Evolutionary conservation across 2,329 filamentous ascomycete genomes (phyloP).

Genomic region (Penicillium sp.): DNA sequence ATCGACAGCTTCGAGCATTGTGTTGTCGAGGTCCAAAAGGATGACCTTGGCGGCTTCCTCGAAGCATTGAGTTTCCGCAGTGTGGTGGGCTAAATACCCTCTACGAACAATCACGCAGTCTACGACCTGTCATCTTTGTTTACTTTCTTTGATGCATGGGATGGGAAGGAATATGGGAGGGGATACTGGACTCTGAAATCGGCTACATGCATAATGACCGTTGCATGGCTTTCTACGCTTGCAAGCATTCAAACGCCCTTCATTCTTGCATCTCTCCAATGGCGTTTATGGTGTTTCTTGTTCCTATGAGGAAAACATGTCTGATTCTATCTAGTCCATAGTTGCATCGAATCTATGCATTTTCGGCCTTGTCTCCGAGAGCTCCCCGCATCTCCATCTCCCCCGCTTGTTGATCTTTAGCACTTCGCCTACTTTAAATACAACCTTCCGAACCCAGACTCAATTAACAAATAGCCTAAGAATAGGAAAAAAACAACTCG

Average conservation of each 20-base stretch:
- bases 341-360: conserved; percentile 9
- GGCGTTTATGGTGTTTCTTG: conserved; percentile 23
- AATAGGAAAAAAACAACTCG: not conserved
- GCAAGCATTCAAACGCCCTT: conserved; percentile 19
- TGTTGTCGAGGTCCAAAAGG: conserved; percentile 96
- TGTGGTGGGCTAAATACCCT: conserved; percentile 59
- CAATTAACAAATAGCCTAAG: not conserved
- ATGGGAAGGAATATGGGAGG: conserved; percentile 16
- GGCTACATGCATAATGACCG: conserved; percentile 17
- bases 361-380: conserved; percentile 24
- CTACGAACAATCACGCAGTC: conserved; percentile 24
- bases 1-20: conserved; percentile 98
- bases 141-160: conserved; percentile 17
- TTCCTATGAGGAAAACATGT: conserved; percentile 3
- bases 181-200: conserved; percentile 15
- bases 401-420: conserved; percentile 10
- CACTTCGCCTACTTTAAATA: not conserved
- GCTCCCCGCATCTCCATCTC: conserved; percentile 1
- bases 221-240: conserved; percentile 17
- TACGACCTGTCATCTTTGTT: conserved; percentile 26
- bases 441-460: not conserved
- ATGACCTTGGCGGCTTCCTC: conserved; percentile 85
- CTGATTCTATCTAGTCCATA: conserved; percentile 17
- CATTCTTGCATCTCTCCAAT: conserved; percentile 19
- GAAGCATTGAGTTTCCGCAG: conserved; percentile 90